Evolutionary conservation across 1,284 basidiomycete species (phyloP), one percentile per base, ranked within the genome.

Genomic region (Rhizopogon hawkerae): DNA sequence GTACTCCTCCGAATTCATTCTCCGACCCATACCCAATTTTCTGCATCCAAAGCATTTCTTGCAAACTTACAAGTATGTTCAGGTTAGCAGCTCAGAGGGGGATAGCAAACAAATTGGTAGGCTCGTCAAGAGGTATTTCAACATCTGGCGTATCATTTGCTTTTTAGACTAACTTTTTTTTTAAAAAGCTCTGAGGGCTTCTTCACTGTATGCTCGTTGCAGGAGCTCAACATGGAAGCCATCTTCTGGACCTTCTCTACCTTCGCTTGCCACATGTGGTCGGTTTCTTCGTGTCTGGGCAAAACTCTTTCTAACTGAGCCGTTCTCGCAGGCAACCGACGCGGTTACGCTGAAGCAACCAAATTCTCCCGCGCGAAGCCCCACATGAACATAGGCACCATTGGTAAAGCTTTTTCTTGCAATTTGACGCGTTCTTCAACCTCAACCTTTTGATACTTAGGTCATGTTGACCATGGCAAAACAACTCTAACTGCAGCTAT

Each of bases 401-500:
- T 95, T 63, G 91, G 84, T 85, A 62, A 43, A 23, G 14, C 49
- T 34, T 5, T 47, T 44, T 16, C 18, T 14, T 33, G 31, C 18
- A 9, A 5, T 51, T 35, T 50, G 41, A 54, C 59, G 58, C 52
- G 52, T 54, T 50, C 47, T 54, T 23, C 23, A 54, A 50, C 49
- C 42, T 54, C 43, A 38, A 23, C 21, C 33, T 16, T 53, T 85
- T 13, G 1, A 33, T 43, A 4, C 1, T 43, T n/a, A 43, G 84
- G 89, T 60, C 92, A 94, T 64, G 92, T 95, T 67, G 92, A 94
- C 69, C 91, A 94, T 66, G 91, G 92, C 56, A 94, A 89, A 77
- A 99, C 96, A 10, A 99, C 96, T 1, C 75, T 99, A 58, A 98
- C 96, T 8, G 96, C 96, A 46, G 94, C 96, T 54, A 98, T 99